Conservation (phyloP, 2,329 filamentous ascomycete species). For the Claviceps sp. region DNA sequence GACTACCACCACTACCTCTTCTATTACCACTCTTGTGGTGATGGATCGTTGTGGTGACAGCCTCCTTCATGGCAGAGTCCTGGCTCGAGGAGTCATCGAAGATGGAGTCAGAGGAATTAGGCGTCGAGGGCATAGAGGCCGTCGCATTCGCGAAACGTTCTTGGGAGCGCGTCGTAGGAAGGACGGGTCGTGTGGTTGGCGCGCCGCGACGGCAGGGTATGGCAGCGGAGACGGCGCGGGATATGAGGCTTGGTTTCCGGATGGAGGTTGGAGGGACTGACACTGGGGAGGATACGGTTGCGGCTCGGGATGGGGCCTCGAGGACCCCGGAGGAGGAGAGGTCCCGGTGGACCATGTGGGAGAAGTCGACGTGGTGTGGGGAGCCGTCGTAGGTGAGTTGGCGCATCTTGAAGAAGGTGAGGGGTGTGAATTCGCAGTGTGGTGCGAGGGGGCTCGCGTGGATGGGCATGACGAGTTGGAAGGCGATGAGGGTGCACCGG, state of each 20-base stretch:
- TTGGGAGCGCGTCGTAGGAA: no score
- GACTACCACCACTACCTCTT: conserved; percentile 8
- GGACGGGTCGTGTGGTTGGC: no score
- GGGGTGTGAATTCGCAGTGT: conserved; percentile 44
- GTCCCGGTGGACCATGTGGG: conserved; percentile 47
- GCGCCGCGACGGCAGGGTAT: no score
- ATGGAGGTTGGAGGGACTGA: no score
- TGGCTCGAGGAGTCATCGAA: background rate
- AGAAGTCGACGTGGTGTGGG: conserved; percentile 42
- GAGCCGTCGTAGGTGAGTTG: conserved; percentile 43
- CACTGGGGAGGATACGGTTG: no score
- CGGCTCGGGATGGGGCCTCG: conserved; percentile 7
- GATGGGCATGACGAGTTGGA: conserved; percentile 49
- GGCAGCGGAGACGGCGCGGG: background rate
- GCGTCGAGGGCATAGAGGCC: no score
- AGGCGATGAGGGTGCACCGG: conserved; percentile 30
- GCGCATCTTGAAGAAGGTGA: conserved; percentile 52
- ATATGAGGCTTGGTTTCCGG: no score
- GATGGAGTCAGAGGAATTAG: no score
- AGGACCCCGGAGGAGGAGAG: conserved; percentile 25
- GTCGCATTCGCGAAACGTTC: no score
- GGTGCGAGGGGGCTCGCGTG: conserved; percentile 38
- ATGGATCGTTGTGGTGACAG: background rate
- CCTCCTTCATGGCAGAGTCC: conserved; percentile 11
- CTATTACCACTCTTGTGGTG: background rate